Conservation (phyloP, 1,284 basidiomycete genomes). For the Sparassis latifolia region DNA sequence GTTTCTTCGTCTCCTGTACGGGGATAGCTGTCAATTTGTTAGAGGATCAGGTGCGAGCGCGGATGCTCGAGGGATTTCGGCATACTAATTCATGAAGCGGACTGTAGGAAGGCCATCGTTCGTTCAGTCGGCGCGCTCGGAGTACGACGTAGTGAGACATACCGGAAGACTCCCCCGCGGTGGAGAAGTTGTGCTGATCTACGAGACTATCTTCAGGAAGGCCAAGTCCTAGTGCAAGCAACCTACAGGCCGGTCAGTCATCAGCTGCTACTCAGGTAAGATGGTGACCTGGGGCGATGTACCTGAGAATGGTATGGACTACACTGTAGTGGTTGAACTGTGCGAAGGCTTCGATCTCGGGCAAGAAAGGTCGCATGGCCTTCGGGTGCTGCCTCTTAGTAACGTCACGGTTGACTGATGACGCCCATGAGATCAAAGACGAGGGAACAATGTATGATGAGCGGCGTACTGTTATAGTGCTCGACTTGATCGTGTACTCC, state of each 20-base stretch:
- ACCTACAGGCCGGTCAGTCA: constrained; percentile 20
- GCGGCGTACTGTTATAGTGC: constrained; percentile 45
- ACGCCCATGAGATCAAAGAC: neutral
- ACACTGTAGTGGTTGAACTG: constrained; percentile 45
- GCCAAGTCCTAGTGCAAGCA: constrained; percentile 32
- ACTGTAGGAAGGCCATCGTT: constrained; percentile 5
- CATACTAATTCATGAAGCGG: constrained; percentile 31
- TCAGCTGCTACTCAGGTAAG: no score
- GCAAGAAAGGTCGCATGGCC: constrained; percentile 43
- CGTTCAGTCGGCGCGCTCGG: neutral
- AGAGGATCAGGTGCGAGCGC: no score
- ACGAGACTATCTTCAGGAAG: constrained; percentile 27
- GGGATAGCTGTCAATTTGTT: constrained; percentile 20
- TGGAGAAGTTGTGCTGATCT: constrained; percentile 21
- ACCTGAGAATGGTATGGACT: constrained; percentile 44
- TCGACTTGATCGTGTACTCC: constrained; percentile 56
- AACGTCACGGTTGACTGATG: constrained; percentile 41
- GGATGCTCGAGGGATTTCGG: constrained; percentile 2
- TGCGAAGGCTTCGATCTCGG: constrained; percentile 49
- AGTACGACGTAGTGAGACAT: neutral
- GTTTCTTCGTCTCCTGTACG: constrained; percentile 39
- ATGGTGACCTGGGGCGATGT: neutral
- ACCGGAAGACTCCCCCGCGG: constrained; percentile 24
- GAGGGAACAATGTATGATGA: no score
- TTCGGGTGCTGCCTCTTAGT: constrained; percentile 40